Evolutionary conservation across 208 protist species (phyloP).

Genomic region (Phytomonas francai): DNA sequence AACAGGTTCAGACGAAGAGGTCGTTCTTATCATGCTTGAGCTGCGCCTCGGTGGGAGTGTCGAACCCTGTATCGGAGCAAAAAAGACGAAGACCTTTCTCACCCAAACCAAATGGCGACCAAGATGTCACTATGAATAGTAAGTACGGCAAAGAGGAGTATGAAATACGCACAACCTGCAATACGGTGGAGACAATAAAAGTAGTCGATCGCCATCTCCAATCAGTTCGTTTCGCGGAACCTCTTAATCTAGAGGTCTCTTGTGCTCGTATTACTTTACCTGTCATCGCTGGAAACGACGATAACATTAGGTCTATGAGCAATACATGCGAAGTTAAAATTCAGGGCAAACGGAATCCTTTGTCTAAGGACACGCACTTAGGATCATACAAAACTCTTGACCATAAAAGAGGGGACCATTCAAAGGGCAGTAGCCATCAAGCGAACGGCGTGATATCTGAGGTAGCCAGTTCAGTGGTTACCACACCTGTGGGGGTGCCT

Average conservation of each 20-base stretch:
- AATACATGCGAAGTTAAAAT: not conserved
- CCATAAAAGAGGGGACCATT: not conserved
- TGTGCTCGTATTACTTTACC: not conserved
- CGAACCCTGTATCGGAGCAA: not conserved
- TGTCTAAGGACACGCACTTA: not conserved
- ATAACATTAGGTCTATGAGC: not conserved
- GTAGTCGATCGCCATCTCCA: not conserved
- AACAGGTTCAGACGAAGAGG: not conserved
- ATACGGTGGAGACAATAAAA: not conserved
- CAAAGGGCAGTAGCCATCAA: not conserved
- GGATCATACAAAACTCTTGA: not conserved
- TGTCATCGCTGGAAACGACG: not conserved
- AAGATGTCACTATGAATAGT: not conserved
- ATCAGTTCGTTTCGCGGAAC: not conserved
- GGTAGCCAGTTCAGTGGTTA: not conserved
- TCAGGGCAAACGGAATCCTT: not conserved
- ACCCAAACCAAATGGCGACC: not conserved
- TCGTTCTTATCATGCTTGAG: constrained; percentile 4
- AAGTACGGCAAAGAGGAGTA: not conserved
- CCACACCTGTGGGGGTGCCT: not conserved
- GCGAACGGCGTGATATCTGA: not conserved
- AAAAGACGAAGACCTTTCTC: not conserved
- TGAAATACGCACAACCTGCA: not conserved
- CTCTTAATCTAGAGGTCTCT: not conserved
- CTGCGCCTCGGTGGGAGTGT: not conserved